These are phyloP conservation scores for Ogataea hybrid DNA, from an alignment of 1,139 yeast species.

Conservation along the genomic window DNA sequence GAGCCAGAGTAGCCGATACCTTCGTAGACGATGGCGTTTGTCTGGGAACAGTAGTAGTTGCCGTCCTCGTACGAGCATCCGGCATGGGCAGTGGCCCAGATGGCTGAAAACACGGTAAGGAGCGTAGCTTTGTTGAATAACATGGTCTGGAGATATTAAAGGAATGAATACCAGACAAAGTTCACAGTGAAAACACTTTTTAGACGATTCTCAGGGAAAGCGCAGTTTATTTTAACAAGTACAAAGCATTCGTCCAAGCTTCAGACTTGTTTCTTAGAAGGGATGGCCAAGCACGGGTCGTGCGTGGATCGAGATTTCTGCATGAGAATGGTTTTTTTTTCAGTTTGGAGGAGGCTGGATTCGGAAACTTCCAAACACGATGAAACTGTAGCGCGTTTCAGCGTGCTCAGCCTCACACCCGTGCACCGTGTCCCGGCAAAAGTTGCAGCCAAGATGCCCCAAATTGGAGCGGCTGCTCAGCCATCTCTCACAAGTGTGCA, in stretches of 20 bases:
- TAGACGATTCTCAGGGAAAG: not conserved
- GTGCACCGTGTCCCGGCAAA: slow-evolving; percentile 1
- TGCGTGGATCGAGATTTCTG: slow-evolving; percentile 9
- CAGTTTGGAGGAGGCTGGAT: slow-evolving; percentile 10
- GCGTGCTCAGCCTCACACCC: slow-evolving; percentile 2
- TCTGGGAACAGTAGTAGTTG: slow-evolving; percentile 78
- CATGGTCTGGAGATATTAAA: slow-evolving; percentile 21
- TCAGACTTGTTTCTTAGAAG: slow-evolving; percentile 14
- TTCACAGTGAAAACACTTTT: slow-evolving; percentile 1
- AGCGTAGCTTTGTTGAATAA: slow-evolving; percentile 28
- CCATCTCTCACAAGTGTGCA: not conserved
- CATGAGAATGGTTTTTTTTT: slow-evolving; percentile 5
- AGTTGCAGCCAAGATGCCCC: not conserved
- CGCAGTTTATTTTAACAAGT: not conserved
- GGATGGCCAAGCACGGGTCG: slow-evolving; percentile 12
- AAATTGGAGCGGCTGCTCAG: not conserved
- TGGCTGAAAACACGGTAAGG: slow-evolving; percentile 33
- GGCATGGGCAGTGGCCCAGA: slow-evolving; percentile 35
- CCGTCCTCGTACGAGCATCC: slow-evolving; percentile 55
- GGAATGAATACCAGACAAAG: slow-evolving; percentile 10
- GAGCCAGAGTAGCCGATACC: slow-evolving; percentile 80
- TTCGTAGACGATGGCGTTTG: slow-evolving; percentile 63
- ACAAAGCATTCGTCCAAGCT: slow-evolving; percentile 4
- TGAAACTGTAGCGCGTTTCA: slow-evolving; percentile 4
- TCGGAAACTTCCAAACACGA: slow-evolving; percentile 10